These are phyloP conservation scores for Begonia masoniana DNA, from an alignment of 306 rosid species.

Conservation along the genomic window DNA sequence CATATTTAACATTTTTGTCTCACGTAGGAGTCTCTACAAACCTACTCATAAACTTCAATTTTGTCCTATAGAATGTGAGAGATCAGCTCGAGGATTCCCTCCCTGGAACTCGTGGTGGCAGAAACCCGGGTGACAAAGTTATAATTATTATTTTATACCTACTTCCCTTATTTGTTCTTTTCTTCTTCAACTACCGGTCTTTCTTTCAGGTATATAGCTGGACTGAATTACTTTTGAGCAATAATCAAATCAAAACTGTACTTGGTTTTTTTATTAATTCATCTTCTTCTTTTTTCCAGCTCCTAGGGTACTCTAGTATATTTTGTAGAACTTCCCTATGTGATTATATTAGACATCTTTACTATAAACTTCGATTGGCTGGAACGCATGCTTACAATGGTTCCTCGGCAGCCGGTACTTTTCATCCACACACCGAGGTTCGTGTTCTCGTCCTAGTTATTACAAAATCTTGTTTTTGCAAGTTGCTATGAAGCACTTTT, in stretches of 20 bases:
- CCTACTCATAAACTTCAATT: background rate
- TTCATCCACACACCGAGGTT: slow-evolving; percentile 52
- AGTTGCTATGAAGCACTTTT: no score
- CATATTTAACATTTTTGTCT: background rate
- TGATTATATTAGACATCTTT: slow-evolving; percentile 56
- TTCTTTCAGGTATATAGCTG: slow-evolving; percentile 46
- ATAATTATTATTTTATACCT: slow-evolving; percentile 64
- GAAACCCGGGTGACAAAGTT: slow-evolving; percentile 63
- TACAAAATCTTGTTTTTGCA: no score
- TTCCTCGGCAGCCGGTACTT: slow-evolving; percentile 34
- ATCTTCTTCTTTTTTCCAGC: slow-evolving; percentile 31
- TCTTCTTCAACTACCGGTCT: slow-evolving; percentile 47
- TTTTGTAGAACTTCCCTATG: slow-evolving; percentile 52
- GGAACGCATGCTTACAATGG: slow-evolving; percentile 49
- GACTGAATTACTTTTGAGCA: slow-evolving; percentile 8
- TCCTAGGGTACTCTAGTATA: slow-evolving; percentile 32
- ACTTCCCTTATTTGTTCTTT: slow-evolving; percentile 57
- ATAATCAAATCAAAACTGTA: background rate
- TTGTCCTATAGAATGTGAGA: slow-evolving; percentile 56
- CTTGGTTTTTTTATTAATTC: slow-evolving; percentile 5
- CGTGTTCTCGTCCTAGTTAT: background rate
- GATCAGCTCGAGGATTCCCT: slow-evolving; percentile 68
- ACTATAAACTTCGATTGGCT: slow-evolving; percentile 53
- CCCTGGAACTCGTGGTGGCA: slow-evolving; percentile 86
- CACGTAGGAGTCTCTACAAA: background rate